Conservation (phyloP, 306 rosid genomes). For the Dalbergia cultrata region DNA sequence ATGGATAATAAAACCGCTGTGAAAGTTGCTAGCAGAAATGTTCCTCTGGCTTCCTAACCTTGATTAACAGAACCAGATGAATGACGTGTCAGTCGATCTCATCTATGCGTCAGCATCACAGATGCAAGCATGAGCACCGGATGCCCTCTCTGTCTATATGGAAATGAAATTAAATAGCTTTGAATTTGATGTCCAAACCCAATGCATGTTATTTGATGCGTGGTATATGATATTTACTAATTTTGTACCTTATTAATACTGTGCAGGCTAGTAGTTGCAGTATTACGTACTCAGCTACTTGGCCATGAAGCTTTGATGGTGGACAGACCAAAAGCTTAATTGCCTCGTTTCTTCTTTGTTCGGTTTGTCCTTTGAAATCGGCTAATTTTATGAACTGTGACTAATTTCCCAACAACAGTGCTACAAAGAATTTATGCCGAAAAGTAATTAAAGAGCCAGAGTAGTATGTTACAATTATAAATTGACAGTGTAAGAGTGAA, state of each 20-base stretch:
- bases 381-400: too few species aligned
- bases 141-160: constrained; percentile 26
- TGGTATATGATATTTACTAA: too few species aligned
- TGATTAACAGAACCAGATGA: not conserved
- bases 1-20: constrained; percentile 18
- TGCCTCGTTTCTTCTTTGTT: too few species aligned
- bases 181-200: too few species aligned
- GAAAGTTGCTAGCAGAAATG: constrained; percentile 2
- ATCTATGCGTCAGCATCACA: constrained; percentile 40
- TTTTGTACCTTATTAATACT: not conserved
- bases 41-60: not conserved
- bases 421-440: too few species aligned
- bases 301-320: not conserved
- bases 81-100: constrained; percentile 36
- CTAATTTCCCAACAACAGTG: too few species aligned
- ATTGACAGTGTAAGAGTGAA: too few species aligned
- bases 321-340: too few species aligned
- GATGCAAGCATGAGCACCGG: not conserved
- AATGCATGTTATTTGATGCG: not conserved
- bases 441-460: too few species aligned
- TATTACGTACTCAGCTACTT: not conserved
- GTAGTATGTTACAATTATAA: too few species aligned
- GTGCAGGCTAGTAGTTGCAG: not conserved
- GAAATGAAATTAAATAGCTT: not conserved
- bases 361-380: too few species aligned